Base-by-base conservation (phyloP, 2,329 filamentous ascomycete genomes). In the Penicillium sp. region DNA sequence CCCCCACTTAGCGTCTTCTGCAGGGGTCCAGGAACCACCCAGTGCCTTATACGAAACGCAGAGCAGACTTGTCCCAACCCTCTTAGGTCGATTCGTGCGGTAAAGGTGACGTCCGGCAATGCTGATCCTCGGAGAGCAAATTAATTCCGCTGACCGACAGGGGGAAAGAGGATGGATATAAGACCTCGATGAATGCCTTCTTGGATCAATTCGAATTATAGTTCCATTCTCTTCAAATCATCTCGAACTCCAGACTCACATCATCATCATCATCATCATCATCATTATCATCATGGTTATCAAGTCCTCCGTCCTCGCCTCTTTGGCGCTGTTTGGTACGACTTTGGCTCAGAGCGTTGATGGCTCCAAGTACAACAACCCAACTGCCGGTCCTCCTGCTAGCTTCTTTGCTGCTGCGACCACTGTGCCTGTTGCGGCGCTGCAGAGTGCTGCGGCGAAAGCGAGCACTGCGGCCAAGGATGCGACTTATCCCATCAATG, bases 321-420 rank as follows among this genome's bases (percentile, higher is more conserved):
- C 58, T 7, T 16, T 63, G 14, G 45, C 58, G 14, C 49, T 64
- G 13, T 19, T 52, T 2, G 42, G 53, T 35, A 59, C 53, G 1
- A 38, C 53, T 6, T 10, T 61, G 8, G 42, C 61, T 6, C 55
- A 72, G 28, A 57, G 19, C 0, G 69, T 71, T 1, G 57, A 68
- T 57, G 70, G 70, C 13, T 53, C 65, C 1, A 37, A 70, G 13
- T 71, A 66, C 26, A 58, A 73, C 54, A 62, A 58, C 26, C 70
- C 71, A 13, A 57, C 55, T 4, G 63, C 54, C 2, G 71, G 71
- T 0, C 70, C 70, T 8, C 68, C 71, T 8, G 61, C 62, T 3
- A 70, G 64, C 48, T 72, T 61, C 30, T 74, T 74, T 52, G 64
- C 69, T 2, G 72, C 71, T 22, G 64, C 70, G 2, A 57, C 65